Base-by-base conservation (phyloP, 306 rosid genomes). In the Cicer cuneatum region DNA sequence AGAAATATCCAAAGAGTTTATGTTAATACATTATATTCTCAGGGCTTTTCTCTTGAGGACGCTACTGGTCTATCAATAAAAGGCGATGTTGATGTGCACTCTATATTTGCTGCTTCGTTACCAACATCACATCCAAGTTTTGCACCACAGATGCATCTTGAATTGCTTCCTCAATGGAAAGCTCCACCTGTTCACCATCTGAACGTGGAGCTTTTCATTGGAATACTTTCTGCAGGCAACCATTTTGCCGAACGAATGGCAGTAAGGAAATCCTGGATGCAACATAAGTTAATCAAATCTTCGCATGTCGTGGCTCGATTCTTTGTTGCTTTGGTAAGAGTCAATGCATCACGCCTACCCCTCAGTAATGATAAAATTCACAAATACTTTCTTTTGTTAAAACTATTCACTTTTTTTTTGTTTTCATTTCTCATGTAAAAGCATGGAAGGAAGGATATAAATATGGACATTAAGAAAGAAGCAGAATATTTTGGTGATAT, bases 401-500 rank as follows among this genome's bases (percentile, higher is more conserved):
- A 7, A 33, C 7, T 33, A 33, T 12, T 78, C 52, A 81, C 39
- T 41, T 38, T 57, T 81, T 59, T 33, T 6, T 13, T 13, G 33
- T 74, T 78, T 56, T 7, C 16, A 56, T 69, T 66, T 86, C 48
- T 74, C 4, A 41, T 87, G 56, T 83, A 81, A 54, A 85, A 93
- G 97, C 87, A 90, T 66, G 98, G 88, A 79, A 87, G 96, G 80
- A 93, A 87, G 83, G 97, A 93, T 79, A 87, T 87, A 43, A 90
- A 91, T 63, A 64, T 86, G 67, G 97, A 93, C 78, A 86, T 93
- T 49, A 87, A 70, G 82, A 93, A 86, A 81, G 98, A 93, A 83
- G 89, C 96, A 42, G 97, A 90, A 40, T 93, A 88, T 82, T 93
- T 91, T 58, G 96, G 96, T 10, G 98, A 93, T 80, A 79, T 91